phyloP scores from a whole-genome alignment of 2,329 filamentous ascomycete species.

The Clonostachys sp. region DNA sequence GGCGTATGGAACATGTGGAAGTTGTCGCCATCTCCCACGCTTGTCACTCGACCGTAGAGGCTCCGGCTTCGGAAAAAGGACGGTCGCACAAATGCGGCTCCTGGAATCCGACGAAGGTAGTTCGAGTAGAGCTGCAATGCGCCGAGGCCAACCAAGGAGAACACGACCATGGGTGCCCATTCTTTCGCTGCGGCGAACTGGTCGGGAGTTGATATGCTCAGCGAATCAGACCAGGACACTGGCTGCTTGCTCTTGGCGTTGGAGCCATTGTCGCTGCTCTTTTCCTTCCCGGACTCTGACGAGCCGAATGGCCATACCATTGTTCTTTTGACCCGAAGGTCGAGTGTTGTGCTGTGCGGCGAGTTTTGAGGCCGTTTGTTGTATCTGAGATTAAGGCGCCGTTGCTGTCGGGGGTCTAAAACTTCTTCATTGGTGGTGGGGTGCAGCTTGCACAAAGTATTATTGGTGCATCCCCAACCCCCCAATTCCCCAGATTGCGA shows the following conservation, averaged over 20 bases:
- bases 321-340: constrained; percentile 20
- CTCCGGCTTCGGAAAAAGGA: constrained; percentile 70
- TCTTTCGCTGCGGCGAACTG: constrained; percentile 27
- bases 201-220: constrained; percentile 17
- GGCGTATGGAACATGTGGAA: constrained; percentile 94
- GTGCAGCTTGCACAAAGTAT: too few species aligned
- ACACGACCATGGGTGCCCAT: constrained; percentile 30
- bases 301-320: constrained; percentile 37
- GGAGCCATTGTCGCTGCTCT: constrained; percentile 7
- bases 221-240: constrained; percentile 31
- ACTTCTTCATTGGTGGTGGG: too few species aligned
- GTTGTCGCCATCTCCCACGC: constrained; percentile 93
- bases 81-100: constrained; percentile 69
- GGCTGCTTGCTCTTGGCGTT: constrained; percentile 9
- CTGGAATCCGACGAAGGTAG: constrained; percentile 81
- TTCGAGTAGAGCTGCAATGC: constrained; percentile 58
- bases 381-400: too few species aligned
- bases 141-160: constrained; percentile 28
- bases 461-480: too few species aligned
- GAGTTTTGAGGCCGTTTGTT: neutral
- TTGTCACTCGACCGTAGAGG: constrained; percentile 82
- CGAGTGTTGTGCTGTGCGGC: constrained; percentile 7
- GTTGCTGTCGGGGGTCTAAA: too few species aligned
- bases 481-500: too few species aligned
- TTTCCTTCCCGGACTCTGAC: constrained; percentile 13